Percentiles rank a stretch among this genome's conserved stretches.
phyloP scores from a whole-genome alignment of 2,329 filamentous ascomycete species.

The Fusarium sarcochroum region DNA sequence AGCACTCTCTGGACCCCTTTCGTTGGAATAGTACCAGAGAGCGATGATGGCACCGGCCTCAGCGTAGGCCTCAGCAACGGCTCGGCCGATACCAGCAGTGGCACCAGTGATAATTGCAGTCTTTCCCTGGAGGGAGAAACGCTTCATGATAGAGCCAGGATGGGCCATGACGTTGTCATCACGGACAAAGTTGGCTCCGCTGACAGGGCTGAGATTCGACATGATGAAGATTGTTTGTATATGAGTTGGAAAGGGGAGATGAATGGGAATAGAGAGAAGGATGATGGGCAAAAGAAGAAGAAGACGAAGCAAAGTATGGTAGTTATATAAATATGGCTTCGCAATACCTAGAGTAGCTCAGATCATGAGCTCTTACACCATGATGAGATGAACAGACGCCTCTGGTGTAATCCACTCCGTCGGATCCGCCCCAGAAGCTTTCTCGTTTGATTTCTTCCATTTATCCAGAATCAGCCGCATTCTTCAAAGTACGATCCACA shows the following conservation, averaged over 20 bases:
- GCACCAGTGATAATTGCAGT: slow-evolving; percentile 77
- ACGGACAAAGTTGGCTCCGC: slow-evolving; percentile 47
- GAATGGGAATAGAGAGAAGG: background rate
- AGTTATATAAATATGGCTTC: background rate
- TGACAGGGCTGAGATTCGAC: slow-evolving; percentile 44
- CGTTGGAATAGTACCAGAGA: slow-evolving; percentile 77
- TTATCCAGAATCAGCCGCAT: background rate
- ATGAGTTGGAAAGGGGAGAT: background rate
- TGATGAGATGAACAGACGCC: slow-evolving; percentile 7
- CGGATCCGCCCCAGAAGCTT: slow-evolving; percentile 19
- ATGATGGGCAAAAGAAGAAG: background rate
- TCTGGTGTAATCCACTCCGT: slow-evolving; percentile 5
- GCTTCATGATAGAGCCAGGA: slow-evolving; percentile 46
- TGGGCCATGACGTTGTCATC: slow-evolving; percentile 41
- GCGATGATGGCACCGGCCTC: slow-evolving; percentile 78
- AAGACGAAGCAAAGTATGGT: too few relatives aligned
- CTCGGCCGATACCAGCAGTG: slow-evolving; percentile 73
- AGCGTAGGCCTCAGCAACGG: slow-evolving; percentile 72
- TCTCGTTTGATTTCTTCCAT: slow-evolving; percentile 4
- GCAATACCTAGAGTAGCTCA: slow-evolving; percentile 7
- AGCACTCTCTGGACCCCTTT: slow-evolving; percentile 70
- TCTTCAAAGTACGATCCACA: background rate
- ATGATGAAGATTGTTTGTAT: slow-evolving; percentile 20
- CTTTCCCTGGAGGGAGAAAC: slow-evolving; percentile 75
- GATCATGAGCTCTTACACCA: slow-evolving; percentile 18